phyloP scores from a whole-genome alignment of 179 eudicot genomes.

The Carnegiea gigantea region DNA sequence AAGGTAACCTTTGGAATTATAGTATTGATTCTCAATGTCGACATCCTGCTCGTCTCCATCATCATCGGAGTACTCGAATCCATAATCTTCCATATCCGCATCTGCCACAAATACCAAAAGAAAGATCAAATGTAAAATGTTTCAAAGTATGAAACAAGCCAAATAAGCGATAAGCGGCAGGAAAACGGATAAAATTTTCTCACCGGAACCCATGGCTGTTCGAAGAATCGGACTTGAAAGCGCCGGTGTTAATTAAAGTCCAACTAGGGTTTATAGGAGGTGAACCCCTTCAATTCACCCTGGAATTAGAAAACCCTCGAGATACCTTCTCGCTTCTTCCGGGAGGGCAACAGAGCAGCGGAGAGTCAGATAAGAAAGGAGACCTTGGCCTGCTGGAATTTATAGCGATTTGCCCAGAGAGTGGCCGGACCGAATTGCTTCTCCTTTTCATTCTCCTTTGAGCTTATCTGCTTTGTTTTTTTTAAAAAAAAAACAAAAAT shows the following conservation, averaged over 20 bases:
- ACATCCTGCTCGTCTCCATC: slow-evolving; percentile 95
- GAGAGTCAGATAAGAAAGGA: too few species aligned
- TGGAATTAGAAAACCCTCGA: neutral
- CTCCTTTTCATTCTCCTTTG: too few species aligned
- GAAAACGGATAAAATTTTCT: neutral
- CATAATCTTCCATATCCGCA: slow-evolving; percentile 99
- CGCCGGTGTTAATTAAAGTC: neutral
- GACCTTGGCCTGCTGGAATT: too few species aligned
- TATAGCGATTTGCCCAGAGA: too few species aligned
- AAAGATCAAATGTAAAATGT: neutral
- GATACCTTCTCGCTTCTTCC: neutral
- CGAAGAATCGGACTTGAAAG: neutral
- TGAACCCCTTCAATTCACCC: neutral
- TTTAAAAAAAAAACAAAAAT: too few species aligned
- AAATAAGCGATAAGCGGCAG: neutral
- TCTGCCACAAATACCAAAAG: slow-evolving; percentile 34
- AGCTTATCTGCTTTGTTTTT: too few species aligned
- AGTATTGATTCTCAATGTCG: slow-evolving; percentile 94
- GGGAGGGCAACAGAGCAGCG: neutral
- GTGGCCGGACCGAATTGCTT: too few species aligned
- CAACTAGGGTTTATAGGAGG: slow-evolving; percentile 22
- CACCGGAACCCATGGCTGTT: slow-evolving; percentile 32
- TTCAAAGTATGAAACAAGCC: too few species aligned
- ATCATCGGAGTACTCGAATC: slow-evolving; percentile 94
- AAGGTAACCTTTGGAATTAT: slow-evolving; percentile 83